A percentile compares a stretch with the other conserved stretches of the same genome.
Evolutionary conservation across 2,329 filamentous ascomycete species (phyloP).

Genomic region (Exophiala dermatitidis): DNA sequence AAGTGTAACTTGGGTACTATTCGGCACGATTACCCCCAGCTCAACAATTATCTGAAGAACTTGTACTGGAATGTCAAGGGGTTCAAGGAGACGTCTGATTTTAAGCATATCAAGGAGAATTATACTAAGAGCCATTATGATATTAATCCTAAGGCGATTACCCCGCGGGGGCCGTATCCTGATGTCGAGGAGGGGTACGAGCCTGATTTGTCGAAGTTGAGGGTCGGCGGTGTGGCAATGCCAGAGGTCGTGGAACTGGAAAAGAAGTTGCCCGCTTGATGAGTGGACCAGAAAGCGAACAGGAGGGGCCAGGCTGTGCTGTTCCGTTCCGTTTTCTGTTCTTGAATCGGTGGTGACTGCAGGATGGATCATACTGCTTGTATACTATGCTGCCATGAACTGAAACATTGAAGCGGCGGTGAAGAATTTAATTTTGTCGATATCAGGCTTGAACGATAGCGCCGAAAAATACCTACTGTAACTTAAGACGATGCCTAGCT

Average conservation of each 20-base stretch:
- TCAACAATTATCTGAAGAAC: constrained; percentile 55
- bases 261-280: constrained; percentile 9
- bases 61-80: constrained; percentile 52
- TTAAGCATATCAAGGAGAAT: constrained; percentile 63
- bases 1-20: constrained; percentile 59
- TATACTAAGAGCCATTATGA: constrained; percentile 54
- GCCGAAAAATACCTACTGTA: too few relatives aligned
- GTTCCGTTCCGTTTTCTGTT: too few relatives aligned
- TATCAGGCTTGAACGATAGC: neutral
- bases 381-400: too few relatives aligned
- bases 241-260: constrained; percentile 23
- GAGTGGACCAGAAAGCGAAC: too few relatives aligned
- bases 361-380: too few relatives aligned
- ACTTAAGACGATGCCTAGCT: too few relatives aligned
- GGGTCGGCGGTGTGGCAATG: constrained; percentile 40
- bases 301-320: too few relatives aligned
- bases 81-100: constrained; percentile 55
- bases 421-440: neutral
- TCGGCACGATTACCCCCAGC: constrained; percentile 52
- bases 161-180: constrained; percentile 56
- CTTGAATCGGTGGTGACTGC: too few relatives aligned
- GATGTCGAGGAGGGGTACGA: constrained; percentile 50
- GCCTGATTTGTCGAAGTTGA: constrained; percentile 43
- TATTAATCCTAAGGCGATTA: constrained; percentile 56
- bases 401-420: neutral